phyloP scores from a whole-genome alignment of 2,329 filamentous ascomycete genomes.

The Nigrospora sphaerica region DNA sequence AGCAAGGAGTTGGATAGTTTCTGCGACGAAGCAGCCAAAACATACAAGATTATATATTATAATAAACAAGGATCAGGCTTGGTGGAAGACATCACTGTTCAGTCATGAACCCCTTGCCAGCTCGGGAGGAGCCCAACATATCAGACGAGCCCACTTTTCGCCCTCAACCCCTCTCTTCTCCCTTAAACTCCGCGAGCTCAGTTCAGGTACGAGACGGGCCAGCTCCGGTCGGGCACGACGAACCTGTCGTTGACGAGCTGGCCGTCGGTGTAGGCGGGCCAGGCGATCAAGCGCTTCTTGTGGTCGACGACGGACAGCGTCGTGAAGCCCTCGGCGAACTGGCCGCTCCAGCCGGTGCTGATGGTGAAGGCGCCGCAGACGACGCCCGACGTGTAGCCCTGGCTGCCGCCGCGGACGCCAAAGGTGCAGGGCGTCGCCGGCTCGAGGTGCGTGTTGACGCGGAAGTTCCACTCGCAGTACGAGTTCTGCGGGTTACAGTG shows the following conservation, averaged over 20 bases:
- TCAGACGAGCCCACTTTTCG: too few relatives aligned
- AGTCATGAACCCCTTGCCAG: too few relatives aligned
- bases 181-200: neutral
- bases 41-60: too few relatives aligned
- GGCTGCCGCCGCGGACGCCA: slow-evolving; percentile 23
- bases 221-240: slow-evolving; percentile 6
- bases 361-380: slow-evolving; percentile 42
- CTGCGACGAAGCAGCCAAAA: too few relatives aligned
- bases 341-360: slow-evolving; percentile 48
- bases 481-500: slow-evolving; percentile 28
- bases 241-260: slow-evolving; percentile 16
- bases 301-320: slow-evolving; percentile 43
- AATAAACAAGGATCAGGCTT: too few relatives aligned
- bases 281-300: slow-evolving; percentile 36
- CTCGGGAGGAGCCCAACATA: too few relatives aligned
- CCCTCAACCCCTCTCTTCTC: too few relatives aligned
- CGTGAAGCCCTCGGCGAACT: slow-evolving; percentile 51
- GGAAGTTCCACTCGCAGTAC: slow-evolving; percentile 32
- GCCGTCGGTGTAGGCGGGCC: slow-evolving; percentile 45
- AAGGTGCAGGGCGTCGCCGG: slow-evolving; percentile 27
- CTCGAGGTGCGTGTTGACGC: slow-evolving; percentile 26
- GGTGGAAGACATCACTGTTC: too few relatives aligned
- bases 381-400: slow-evolving; percentile 25
- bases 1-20: too few relatives aligned
- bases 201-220: slow-evolving; percentile 9